Conservation (phyloP, 257 asterid species). For the Jacaranda mimosifolia region DNA sequence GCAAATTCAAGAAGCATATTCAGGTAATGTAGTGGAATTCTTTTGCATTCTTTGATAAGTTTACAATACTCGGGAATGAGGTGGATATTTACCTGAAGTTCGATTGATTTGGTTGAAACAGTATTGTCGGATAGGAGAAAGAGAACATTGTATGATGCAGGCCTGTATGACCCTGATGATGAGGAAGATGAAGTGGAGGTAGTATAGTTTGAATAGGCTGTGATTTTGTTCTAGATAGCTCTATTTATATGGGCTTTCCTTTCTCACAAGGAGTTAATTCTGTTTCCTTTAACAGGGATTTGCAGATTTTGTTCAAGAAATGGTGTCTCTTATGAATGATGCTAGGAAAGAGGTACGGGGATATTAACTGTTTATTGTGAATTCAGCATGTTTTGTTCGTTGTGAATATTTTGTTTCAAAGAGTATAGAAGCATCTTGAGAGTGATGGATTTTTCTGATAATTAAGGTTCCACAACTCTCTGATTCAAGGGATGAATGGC, state of each 20-base stretch:
- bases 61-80: background rate
- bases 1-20: constrained; percentile 80
- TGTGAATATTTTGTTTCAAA: background rate
- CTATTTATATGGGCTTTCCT: background rate
- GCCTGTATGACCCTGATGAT: constrained; percentile 54
- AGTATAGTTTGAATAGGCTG: background rate
- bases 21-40: constrained; percentile 50
- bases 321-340: constrained; percentile 58
- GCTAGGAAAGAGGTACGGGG: constrained; percentile 60
- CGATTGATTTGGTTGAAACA: constrained; percentile 31
- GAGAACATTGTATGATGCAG: constrained; percentile 67
- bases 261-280: background rate
- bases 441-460: background rate
- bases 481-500: too few species aligned
- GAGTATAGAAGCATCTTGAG: background rate
- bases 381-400: background rate
- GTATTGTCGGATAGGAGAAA: constrained; percentile 65
- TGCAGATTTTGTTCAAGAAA: constrained; percentile 69
- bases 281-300: constrained; percentile 52
- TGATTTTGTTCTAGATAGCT: background rate
- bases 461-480: background rate
- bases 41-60: background rate
- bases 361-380: background rate
- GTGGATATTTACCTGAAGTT: background rate
- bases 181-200: constrained; percentile 68